phyloP scores from a whole-genome alignment of 768 basidiomycete genomes.

The Boletus barrowsii region DNA sequence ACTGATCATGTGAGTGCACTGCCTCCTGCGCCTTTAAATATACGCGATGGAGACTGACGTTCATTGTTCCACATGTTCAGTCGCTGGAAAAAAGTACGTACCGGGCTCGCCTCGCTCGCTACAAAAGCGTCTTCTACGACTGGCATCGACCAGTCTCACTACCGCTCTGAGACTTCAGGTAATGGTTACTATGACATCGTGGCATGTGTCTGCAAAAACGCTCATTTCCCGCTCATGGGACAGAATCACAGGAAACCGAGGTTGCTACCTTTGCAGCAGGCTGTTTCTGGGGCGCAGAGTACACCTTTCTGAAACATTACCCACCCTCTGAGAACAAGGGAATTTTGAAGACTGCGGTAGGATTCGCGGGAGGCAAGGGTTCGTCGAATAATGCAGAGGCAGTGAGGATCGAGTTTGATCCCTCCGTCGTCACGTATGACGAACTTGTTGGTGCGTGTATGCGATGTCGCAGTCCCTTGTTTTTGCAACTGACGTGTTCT shows the following conservation, averaged over 20 bases:
- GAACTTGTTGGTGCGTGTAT: conserved; percentile 75
- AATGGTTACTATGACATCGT: not conserved
- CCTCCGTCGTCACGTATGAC: conserved; percentile 68
- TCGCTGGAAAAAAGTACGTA: conserved; percentile 22
- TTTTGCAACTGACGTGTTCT: not conserved
- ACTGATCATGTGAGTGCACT: too few species aligned
- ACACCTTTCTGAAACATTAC: conserved; percentile 79
- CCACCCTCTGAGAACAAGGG: conserved; percentile 69
- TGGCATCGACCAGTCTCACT: conserved; percentile 38
- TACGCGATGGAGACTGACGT: too few species aligned
- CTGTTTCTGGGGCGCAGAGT: conserved; percentile 89
- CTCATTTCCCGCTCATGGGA: conserved; percentile 19
- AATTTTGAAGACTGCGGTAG: conserved; percentile 70
- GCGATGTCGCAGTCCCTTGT: not conserved
- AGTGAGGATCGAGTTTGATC: conserved; percentile 83
- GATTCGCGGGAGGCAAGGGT: conserved; percentile 72
- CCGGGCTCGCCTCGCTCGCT: conserved; percentile 21
- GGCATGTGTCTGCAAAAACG: not conserved
- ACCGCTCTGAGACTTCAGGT: conserved; percentile 37
- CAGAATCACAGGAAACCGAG: conserved; percentile 43
- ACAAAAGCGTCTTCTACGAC: conserved; percentile 16
- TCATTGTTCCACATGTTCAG: conserved; percentile 19
- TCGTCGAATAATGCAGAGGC: conserved; percentile 72
- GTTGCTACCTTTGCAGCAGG: conserved; percentile 51
- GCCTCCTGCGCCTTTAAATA: too few species aligned